Base-by-base conservation (phyloP, 139 green algal species). In the Pleodorina starrii region DNA sequence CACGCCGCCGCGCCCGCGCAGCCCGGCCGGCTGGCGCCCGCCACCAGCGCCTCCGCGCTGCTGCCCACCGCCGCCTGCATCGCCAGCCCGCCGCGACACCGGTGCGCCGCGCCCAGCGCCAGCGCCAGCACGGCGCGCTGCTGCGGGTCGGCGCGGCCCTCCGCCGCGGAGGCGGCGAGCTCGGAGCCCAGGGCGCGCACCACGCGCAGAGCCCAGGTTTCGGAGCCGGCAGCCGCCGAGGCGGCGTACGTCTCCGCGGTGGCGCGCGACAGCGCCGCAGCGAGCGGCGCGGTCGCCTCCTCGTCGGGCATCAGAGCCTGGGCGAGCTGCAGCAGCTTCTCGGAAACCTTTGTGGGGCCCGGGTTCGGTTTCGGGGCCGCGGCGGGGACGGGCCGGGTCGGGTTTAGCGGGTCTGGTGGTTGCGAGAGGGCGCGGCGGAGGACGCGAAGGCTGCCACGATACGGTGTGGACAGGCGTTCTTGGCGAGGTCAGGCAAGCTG, bases 111-210 rank as follows among this genome's bases (percentile, higher is more conserved):
- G 27, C 97, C 96, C 25, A 98, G 84, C 7, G 96, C 93, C 59
- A 99, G 89, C 29, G 94, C 94, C 78, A 97, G 89, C 19, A 94
- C 92, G 5, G 92, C 94, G 19, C 95, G 93, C 38, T 92, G 89
- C 48, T 89, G 35, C 25, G 87, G 54, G 48, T 90, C 89, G n/a
- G n/a, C n/a, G 14, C 87, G 43, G 10, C 90, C 77, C 32, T 91
- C 89, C 0, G 43, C 46, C 0, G 77, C 66, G 63, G 43, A 92
- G 63, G 90, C 83, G 0, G 84, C 81, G 19, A 94, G 73, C 68
- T 94, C 86, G 35, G 83, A 54, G 1, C 50, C 38, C 46, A 95
- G 78, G 38, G 86, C 84, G 1, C 78, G 60, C 32, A 91, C 78
- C 9, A 88, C 27, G 17, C 76, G 80, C 57, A 68, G 36, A 25